Percentiles rank a stretch among this genome's conserved stretches.
Conservation (phyloP, 2,329 filamentous ascomycete genomes). For the Pochonia chlamydosporia region DNA sequence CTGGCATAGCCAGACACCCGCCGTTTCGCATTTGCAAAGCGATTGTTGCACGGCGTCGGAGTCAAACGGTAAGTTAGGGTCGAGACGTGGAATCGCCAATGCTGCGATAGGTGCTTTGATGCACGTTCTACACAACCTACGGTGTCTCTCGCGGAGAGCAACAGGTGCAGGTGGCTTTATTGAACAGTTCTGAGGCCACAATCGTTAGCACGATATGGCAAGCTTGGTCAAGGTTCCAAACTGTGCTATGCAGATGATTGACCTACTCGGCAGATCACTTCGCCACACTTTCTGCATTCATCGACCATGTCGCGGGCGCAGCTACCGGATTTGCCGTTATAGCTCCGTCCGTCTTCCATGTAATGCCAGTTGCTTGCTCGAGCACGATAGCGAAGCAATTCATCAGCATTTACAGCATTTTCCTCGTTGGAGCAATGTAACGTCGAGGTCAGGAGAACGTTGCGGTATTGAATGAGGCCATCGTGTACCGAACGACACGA, state of each 20-base stretch:
- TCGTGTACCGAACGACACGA: constrained; percentile 76
- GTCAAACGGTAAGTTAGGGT: constrained; percentile 41
- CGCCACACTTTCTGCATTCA: constrained; percentile 72
- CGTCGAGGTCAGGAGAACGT: constrained; percentile 65
- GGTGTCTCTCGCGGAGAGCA: constrained; percentile 67
- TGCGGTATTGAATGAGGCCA: constrained; percentile 73
- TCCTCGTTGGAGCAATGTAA: constrained; percentile 74
- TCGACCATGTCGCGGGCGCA: constrained; percentile 87
- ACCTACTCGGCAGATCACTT: constrained; percentile 74
- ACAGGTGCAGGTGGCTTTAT: constrained; percentile 70
- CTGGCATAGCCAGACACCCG: constrained; percentile 77
- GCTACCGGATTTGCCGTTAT: constrained; percentile 62
- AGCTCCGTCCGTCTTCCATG: constrained; percentile 49
- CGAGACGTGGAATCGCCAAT: constrained; percentile 40
- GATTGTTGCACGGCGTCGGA: constrained; percentile 50
- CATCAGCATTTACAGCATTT: constrained; percentile 46
- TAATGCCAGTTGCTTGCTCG: constrained; percentile 54
- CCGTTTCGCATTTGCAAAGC: constrained; percentile 45
- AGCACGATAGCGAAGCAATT: constrained; percentile 51
- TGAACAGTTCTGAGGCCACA: constrained; percentile 69
- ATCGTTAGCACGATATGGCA: constrained; percentile 7
- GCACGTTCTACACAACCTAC: constrained; percentile 74
- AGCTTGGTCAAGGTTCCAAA: background rate
- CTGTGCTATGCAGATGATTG: background rate
- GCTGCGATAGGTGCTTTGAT: constrained; percentile 61